Evolutionary conservation across 2,329 filamentous ascomycete species (phyloP).

Genomic region (Fusarium sp.): DNA sequence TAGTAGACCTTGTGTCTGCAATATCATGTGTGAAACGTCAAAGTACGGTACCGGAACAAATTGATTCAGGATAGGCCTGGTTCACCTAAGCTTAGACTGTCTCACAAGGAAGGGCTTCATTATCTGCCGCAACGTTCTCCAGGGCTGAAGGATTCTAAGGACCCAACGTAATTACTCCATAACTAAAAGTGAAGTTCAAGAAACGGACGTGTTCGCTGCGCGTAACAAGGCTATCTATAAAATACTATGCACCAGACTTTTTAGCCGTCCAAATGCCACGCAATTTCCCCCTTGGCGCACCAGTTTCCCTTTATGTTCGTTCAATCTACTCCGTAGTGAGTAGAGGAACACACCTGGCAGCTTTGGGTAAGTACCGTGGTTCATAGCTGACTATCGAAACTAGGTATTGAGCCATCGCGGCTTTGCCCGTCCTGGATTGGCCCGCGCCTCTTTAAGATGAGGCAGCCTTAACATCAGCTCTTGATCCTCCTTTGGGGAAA

Average conservation of each 20-base stretch:
- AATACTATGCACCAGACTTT: constrained; percentile 1
- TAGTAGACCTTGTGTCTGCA: constrained; percentile 23
- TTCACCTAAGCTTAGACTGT: constrained; percentile 24
- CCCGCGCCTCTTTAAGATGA: constrained; percentile 30
- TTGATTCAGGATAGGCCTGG: constrained; percentile 13
- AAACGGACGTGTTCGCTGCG: not conserved
- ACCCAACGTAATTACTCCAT: not conserved
- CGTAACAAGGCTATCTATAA: constrained; percentile 11
- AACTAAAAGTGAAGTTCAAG: not conserved
- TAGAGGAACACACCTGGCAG: constrained; percentile 5
- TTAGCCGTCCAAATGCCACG: constrained; percentile 27
- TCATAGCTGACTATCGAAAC: constrained; percentile 22
- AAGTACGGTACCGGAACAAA: constrained; percentile 22
- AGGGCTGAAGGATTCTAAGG: constrained; percentile 19
- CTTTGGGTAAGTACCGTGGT: constrained; percentile 7
- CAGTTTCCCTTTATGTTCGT: constrained; percentile 6
- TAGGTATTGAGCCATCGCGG: constrained; percentile 19
- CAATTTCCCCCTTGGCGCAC: constrained; percentile 40
- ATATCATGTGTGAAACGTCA: constrained; percentile 37
- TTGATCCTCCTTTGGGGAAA: constrained; percentile 13
- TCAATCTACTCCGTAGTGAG: not conserved
- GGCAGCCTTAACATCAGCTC: constrained; percentile 26
- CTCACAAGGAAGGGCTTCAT: constrained; percentile 10
- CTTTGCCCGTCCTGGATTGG: constrained; percentile 36
- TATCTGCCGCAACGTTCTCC: constrained; percentile 18